Evolutionary conservation across 106 monocot species (phyloP).

Genomic region (Cymbidium sinense): DNA sequence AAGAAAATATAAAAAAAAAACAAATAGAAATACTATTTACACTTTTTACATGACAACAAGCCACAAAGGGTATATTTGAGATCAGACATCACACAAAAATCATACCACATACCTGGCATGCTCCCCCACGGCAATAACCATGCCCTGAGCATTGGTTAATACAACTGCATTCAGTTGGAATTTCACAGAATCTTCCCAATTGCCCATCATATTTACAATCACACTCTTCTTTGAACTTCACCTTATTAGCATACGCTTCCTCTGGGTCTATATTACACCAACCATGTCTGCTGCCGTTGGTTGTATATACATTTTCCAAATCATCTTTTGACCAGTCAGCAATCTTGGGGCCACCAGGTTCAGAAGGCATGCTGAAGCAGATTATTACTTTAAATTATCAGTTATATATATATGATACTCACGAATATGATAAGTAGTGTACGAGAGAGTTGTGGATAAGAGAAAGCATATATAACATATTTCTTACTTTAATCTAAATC

Average conservation of each 20-base stretch:
- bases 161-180: slow-evolving; percentile 66
- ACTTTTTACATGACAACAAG: too few species aligned
- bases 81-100: not conserved
- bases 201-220: slow-evolving; percentile 87
- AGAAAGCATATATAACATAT: not conserved
- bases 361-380: slow-evolving; percentile 36
- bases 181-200: slow-evolving; percentile 74
- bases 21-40: too few species aligned
- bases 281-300: slow-evolving; percentile 54
- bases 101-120: slow-evolving; percentile 55
- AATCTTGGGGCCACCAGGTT: slow-evolving; percentile 35
- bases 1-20: too few species aligned
- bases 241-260: slow-evolving; percentile 58
- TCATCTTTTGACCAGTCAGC: slow-evolving; percentile 67
- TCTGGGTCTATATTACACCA: slow-evolving; percentile 92
- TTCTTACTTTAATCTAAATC: slow-evolving; percentile 61
- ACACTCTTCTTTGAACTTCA: slow-evolving; percentile 79
- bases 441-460: not conserved
- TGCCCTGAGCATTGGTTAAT: slow-evolving; percentile 83
- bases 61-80: not conserved
- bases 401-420: not conserved
- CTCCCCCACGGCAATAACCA: slow-evolving; percentile 89
- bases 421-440: not conserved
- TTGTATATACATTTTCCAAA: slow-evolving; percentile 64
- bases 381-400: slow-evolving; percentile 2